These are phyloP conservation scores for Geosmithia morbida DNA, from an alignment of 2,329 filamentous ascomycete genomes.

Conservation along the genomic window DNA sequence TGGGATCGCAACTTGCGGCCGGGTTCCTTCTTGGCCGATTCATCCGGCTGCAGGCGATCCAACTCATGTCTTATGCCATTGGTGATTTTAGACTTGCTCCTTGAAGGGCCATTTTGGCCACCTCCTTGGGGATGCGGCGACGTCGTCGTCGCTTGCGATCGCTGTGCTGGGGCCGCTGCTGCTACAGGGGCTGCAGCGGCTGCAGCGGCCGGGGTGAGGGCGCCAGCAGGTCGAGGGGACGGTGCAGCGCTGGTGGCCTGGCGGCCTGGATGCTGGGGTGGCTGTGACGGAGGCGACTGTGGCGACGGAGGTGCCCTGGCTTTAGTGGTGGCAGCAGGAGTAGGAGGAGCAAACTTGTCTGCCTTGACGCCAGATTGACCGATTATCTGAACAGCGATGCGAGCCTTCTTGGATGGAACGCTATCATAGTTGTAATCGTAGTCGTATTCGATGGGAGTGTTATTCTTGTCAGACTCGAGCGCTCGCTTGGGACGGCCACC, in stretches of 20 bases:
- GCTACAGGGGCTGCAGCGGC: neutral
- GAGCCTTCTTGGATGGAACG: constrained; percentile 31
- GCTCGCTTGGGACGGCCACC: constrained; percentile 31
- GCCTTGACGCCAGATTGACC: neutral
- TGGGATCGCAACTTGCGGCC: constrained; percentile 70
- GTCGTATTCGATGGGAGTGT: neutral
- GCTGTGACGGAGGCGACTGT: constrained; percentile 2
- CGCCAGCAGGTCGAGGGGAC: constrained; percentile 4
- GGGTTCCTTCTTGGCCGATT: constrained; percentile 36
- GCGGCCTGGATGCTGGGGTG: neutral
- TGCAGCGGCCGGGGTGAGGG: constrained; percentile 1
- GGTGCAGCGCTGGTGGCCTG: neutral
- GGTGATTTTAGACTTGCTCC: constrained; percentile 41
- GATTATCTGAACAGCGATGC: constrained; percentile 31
- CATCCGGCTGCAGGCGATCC: constrained; percentile 35
- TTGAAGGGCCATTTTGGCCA: constrained; percentile 18
- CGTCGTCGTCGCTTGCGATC: neutral
- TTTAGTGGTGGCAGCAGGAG: neutral
- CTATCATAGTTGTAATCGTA: constrained; percentile 9
- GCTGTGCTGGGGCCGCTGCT: neutral
- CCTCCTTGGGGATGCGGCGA: too few relatives aligned
- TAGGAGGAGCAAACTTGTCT: neutral
- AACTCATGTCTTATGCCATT: constrained; percentile 50
- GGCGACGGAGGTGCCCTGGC: constrained; percentile 7
- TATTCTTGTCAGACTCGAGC: constrained; percentile 17